These are phyloP conservation scores for Aphanocladium album DNA, from an alignment of 2,329 filamentous ascomycete genomes.

Conservation along the genomic window DNA sequence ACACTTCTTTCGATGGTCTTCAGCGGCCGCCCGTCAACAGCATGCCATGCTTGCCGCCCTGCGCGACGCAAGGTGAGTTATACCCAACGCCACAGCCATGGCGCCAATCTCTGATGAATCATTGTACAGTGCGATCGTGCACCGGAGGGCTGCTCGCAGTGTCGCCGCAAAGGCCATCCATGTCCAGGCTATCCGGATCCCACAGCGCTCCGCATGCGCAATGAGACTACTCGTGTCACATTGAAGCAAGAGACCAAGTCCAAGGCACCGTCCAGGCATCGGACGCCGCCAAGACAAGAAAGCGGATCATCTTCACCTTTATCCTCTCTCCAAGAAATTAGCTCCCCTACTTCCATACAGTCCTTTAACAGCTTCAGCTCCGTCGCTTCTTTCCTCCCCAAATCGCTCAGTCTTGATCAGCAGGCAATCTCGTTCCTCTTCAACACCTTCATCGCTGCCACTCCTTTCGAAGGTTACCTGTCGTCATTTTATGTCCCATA, in stretches of 20 bases:
- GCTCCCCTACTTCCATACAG: neutral
- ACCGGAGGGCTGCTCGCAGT: conserved; percentile 22
- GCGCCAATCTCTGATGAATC: neutral
- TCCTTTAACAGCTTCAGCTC: neutral
- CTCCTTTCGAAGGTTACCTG: conserved; percentile 22
- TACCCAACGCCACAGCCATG: no score
- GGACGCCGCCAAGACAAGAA: conserved; percentile 14
- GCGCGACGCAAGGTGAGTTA: conserved; percentile 21
- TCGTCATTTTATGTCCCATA: conserved; percentile 16
- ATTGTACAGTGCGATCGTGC: conserved; percentile 21
- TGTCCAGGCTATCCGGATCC: conserved; percentile 24
- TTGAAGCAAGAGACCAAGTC: neutral
- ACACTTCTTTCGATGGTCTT: conserved; percentile 22
- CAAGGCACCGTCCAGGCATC: neutral
- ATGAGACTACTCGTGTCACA: conserved; percentile 22
- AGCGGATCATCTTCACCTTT: neutral
- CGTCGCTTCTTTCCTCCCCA: neutral
- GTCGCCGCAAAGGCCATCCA: conserved; percentile 21
- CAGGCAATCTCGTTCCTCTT: conserved; percentile 21
- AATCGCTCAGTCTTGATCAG: neutral
- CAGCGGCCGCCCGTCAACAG: conserved; percentile 24
- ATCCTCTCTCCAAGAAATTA: neutral
- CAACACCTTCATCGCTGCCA: conserved; percentile 21
- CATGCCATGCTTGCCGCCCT: conserved; percentile 23
- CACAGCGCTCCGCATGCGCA: conserved; percentile 20